Conservation (phyloP, 1,284 basidiomycete species). For the Neotropicomus parvogracilis region DNA sequence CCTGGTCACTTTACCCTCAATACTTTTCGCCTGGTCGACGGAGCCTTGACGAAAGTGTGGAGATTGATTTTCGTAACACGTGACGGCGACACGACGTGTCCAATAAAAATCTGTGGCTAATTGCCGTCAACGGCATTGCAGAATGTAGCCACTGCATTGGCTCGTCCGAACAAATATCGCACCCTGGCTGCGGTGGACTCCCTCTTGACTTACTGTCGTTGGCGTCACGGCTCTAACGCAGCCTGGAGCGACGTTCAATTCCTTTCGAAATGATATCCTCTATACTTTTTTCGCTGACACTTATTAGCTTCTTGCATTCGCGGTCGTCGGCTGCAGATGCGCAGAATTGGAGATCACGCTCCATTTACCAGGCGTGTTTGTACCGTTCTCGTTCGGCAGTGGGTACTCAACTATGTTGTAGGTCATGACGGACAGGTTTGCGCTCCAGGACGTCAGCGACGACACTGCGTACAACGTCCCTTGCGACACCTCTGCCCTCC, state of each 20-base stretch:
- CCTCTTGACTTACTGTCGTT: slow-evolving; percentile 2
- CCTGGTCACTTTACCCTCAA: too few species aligned
- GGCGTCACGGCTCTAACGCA: slow-evolving; percentile 1
- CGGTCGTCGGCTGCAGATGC: slow-evolving; percentile 33
- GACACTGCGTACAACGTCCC: slow-evolving; percentile 29
- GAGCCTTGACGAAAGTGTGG: background rate
- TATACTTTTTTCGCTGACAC: slow-evolving; percentile 10
- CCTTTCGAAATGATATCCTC: slow-evolving; percentile 5
- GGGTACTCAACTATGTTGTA: slow-evolving; percentile 11
- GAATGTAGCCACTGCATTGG: slow-evolving; percentile 14
- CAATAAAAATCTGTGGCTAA: slow-evolving; percentile 11
- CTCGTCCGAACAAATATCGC: slow-evolving; percentile 2
- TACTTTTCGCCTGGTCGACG: background rate
- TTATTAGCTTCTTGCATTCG: slow-evolving; percentile 8
- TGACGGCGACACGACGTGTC: slow-evolving; percentile 24
- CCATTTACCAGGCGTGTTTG: slow-evolving; percentile 40
- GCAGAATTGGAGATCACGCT: slow-evolving; percentile 37
- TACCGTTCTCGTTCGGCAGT: background rate
- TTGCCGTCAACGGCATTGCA: slow-evolving; percentile 29
- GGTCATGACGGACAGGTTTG: slow-evolving; percentile 75
- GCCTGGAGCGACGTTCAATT: background rate
- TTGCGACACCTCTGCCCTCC: slow-evolving; percentile 53
- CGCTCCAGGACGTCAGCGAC: slow-evolving; percentile 46
- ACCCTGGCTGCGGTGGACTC: background rate
- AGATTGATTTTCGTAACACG: slow-evolving; percentile 28